phyloP scores from a whole-genome alignment of 768 basidiomycete species.

The Lactifluus echinatus region DNA sequence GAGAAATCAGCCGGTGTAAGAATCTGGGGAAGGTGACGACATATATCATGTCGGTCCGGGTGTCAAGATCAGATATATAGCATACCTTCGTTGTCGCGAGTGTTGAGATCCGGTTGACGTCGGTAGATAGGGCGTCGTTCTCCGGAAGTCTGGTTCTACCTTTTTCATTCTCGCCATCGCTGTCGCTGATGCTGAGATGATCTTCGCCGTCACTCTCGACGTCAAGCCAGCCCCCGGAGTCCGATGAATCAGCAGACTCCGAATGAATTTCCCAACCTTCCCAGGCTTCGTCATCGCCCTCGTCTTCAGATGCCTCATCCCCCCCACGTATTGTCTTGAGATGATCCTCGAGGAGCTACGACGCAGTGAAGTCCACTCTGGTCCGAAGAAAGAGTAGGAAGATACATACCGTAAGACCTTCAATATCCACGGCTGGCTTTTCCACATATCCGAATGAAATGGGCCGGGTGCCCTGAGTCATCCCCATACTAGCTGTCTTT shows the following conservation, averaged over 20 bases:
- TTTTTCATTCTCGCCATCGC: constrained; percentile 57
- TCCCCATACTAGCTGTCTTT: constrained; percentile 80
- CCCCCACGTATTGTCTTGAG: constrained; percentile 63
- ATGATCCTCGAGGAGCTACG: constrained; percentile 82
- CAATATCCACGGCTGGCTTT: constrained; percentile 74
- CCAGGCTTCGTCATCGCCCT: constrained; percentile 64
- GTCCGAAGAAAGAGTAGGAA: neutral
- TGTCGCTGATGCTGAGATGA: constrained; percentile 75
- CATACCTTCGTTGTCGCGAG: constrained; percentile 75
- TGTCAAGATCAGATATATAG: neutral
- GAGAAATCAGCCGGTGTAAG: constrained; percentile 96
- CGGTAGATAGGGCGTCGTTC: constrained; percentile 21
- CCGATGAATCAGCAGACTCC: constrained; percentile 47
- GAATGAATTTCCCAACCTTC: constrained; percentile 85
- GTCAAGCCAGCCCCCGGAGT: constrained; percentile 69
- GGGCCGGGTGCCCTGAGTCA: constrained; percentile 53
- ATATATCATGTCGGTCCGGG: neutral
- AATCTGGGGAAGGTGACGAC: constrained; percentile 46
- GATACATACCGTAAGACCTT: constrained; percentile 72
- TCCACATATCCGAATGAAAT: constrained; percentile 77
- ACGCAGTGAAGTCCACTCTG: neutral
- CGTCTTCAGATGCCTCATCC: constrained; percentile 39
- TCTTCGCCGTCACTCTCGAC: constrained; percentile 62
- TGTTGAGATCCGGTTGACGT: constrained; percentile 43
- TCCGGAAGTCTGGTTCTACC: constrained; percentile 17